Percentiles rank a stretch among this genome's conserved stretches.
phyloP scores from a whole-genome alignment of 2,329 filamentous ascomycete species.

The Ceratocystis destructans region DNA sequence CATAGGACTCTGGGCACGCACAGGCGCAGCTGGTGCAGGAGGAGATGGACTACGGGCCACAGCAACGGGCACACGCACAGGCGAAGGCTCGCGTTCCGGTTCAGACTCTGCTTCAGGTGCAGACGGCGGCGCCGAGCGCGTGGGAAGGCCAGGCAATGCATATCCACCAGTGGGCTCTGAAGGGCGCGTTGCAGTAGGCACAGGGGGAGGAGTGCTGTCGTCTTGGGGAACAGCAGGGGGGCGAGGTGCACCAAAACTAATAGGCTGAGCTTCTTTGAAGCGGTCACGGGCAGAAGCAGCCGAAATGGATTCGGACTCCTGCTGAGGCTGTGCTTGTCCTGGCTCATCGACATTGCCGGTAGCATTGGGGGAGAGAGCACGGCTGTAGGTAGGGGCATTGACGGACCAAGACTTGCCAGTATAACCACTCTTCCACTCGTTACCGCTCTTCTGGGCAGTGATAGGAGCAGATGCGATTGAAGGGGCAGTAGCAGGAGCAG shows the following conservation, averaged over 20 bases:
- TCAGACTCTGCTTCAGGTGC: conserved; percentile 45
- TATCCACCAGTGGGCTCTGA: conserved; percentile 63
- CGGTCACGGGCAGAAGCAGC: conserved; percentile 66
- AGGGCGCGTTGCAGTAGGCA: conserved; percentile 28
- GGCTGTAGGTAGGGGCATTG: conserved; percentile 54
- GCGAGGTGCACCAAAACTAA: conserved; percentile 37
- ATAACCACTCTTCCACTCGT: conserved; percentile 83
- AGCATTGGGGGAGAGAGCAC: conserved; percentile 46
- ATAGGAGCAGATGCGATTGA: conserved; percentile 37
- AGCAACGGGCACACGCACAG: conserved; percentile 75
- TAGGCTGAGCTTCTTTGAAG: conserved; percentile 64
- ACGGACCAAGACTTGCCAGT: conserved; percentile 82
- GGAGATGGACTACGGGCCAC: conserved; percentile 46
- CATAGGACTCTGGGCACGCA: conserved; percentile 27
- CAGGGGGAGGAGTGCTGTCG: conserved; percentile 31
- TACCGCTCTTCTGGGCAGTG: conserved; percentile 55
- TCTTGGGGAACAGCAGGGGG: conserved; percentile 31
- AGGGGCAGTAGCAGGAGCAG: conserved; percentile 32
- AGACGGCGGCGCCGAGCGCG: conserved; percentile 38
- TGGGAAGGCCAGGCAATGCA: conserved; percentile 63
- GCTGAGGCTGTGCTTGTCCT: conserved; percentile 29
- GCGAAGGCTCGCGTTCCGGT: conserved; percentile 51
- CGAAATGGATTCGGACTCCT: conserved; percentile 44
- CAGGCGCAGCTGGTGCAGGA: conserved; percentile 26
- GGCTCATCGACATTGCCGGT: conserved; percentile 38